Conservation (phyloP, 2,329 filamentous ascomycete species). For the Alternaria gansuensis region DNA sequence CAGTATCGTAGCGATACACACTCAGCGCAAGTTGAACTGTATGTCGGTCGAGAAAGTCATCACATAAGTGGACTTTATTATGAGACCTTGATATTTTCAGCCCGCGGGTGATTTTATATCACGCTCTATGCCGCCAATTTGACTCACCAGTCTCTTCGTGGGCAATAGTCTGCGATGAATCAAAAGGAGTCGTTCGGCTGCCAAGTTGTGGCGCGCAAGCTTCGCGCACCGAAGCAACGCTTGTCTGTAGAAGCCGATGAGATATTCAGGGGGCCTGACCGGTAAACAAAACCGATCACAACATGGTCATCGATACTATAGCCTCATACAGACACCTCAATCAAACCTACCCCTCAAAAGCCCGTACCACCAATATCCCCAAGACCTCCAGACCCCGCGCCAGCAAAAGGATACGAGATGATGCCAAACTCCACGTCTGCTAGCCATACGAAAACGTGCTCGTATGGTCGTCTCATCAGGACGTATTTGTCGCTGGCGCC, state of each 20-base stretch:
- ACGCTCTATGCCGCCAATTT: not conserved
- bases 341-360: not conserved
- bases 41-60: not conserved
- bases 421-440: constrained; percentile 2
- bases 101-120: not conserved
- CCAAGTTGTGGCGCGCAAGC: constrained; percentile 7
- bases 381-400: not conserved
- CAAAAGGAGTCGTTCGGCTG: constrained; percentile 3
- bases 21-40: not conserved
- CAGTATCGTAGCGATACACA: not conserved
- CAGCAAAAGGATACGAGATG: not conserved
- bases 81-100: too few relatives aligned
- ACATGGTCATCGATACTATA: not conserved
- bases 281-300: not conserved
- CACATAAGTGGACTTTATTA: too few relatives aligned
- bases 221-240: constrained; percentile 5
- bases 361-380: not conserved
- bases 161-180: not conserved
- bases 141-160: not conserved
- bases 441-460: constrained; percentile 10
- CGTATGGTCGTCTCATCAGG: constrained; percentile 14
- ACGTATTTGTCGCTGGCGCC: constrained; percentile 15
- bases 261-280: not conserved
- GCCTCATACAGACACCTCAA: not conserved
- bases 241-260: constrained; percentile 3